phyloP scores from a whole-genome alignment of 352 stramenopile genomes.

The Salisapilia sapeloensis region DNA sequence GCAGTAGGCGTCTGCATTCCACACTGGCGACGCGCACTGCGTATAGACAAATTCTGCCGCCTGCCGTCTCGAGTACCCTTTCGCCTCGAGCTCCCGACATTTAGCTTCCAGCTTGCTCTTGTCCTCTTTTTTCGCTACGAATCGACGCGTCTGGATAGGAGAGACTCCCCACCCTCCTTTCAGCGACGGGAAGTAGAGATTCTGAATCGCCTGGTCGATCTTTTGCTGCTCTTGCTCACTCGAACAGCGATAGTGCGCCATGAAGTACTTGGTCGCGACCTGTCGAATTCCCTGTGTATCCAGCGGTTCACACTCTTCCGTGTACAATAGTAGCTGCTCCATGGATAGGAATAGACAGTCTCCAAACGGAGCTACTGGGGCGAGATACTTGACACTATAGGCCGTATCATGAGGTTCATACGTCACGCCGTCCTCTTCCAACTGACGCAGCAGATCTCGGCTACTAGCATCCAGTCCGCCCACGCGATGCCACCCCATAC shows the following conservation, averaged over 20 bases:
- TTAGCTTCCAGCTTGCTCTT: conserved; percentile 63
- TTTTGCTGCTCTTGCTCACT: conserved; percentile 41
- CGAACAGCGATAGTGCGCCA: conserved; percentile 45
- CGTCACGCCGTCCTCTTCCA: conserved; percentile 74
- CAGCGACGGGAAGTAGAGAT: conserved; percentile 71
- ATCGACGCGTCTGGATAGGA: conserved; percentile 64
- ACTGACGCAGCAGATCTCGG: conserved; percentile 47
- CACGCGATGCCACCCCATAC: conserved; percentile 75
- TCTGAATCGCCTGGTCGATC: conserved; percentile 72
- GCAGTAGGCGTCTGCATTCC: conserved; percentile 65
- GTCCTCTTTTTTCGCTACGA: conserved; percentile 42
- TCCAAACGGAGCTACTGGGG: conserved; percentile 58
- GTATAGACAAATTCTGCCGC: conserved; percentile 69
- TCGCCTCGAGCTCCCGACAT: conserved; percentile 60
- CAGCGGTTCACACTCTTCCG: conserved; percentile 67
- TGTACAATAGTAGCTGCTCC: conserved; percentile 74
- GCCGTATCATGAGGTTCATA: conserved; percentile 75
- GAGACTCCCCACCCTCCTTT: conserved; percentile 72
- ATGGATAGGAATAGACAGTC: conserved; percentile 81
- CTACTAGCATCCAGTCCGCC: conserved; percentile 55
- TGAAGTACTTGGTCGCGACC: conserved; percentile 63
- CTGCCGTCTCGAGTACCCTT: conserved; percentile 54
- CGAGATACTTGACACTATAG: conserved; percentile 81
- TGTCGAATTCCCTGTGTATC: conserved; percentile 42
- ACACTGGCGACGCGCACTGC: conserved; percentile 41